phyloP scores from a whole-genome alignment of 2,329 filamentous ascomycete species.

The Fusarium sp. region DNA sequence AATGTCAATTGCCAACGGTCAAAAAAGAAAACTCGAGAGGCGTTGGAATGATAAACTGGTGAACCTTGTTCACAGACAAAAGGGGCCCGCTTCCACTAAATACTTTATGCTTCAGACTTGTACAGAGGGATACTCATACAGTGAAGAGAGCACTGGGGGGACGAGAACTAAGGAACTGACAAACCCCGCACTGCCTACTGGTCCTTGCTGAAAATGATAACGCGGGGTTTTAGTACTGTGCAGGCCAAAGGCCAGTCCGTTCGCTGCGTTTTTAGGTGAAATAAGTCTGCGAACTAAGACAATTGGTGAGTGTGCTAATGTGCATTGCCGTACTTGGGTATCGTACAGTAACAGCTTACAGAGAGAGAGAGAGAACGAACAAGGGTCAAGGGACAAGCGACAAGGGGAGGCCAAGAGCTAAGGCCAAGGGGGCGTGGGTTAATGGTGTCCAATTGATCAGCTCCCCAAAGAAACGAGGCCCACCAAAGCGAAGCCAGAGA shows the following conservation, averaged over 20 bases:
- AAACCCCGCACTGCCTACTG: constrained; percentile 38
- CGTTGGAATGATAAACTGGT: not conserved
- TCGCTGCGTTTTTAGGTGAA: not conserved
- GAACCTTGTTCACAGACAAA: constrained; percentile 23
- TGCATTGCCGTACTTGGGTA: constrained; percentile 4
- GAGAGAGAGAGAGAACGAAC: not conserved
- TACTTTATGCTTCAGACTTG: constrained; percentile 12
- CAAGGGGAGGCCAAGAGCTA: not conserved
- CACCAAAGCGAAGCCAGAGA: constrained; percentile 6
- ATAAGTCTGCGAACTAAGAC: not conserved
- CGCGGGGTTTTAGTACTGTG: constrained; percentile 27
- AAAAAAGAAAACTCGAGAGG: not conserved
- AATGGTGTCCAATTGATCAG: not conserved
- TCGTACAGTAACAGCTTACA: not conserved
- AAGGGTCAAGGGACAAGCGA: not conserved
- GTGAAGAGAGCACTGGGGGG: not conserved
- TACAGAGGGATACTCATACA: not conserved
- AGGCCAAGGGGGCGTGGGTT: constrained; percentile 16
- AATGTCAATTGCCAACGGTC: constrained; percentile 1
- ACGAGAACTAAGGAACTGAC: constrained; percentile 3
- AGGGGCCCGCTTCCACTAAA: constrained; percentile 41
- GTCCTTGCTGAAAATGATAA: constrained; percentile 26
- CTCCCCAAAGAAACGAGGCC: constrained; percentile 15
- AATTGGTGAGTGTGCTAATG: not conserved
- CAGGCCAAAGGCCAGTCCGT: not conserved